Base-by-base conservation (phyloP, 2,329 filamentous ascomycete genomes). In the Pseudopithomyces maydicus region DNA sequence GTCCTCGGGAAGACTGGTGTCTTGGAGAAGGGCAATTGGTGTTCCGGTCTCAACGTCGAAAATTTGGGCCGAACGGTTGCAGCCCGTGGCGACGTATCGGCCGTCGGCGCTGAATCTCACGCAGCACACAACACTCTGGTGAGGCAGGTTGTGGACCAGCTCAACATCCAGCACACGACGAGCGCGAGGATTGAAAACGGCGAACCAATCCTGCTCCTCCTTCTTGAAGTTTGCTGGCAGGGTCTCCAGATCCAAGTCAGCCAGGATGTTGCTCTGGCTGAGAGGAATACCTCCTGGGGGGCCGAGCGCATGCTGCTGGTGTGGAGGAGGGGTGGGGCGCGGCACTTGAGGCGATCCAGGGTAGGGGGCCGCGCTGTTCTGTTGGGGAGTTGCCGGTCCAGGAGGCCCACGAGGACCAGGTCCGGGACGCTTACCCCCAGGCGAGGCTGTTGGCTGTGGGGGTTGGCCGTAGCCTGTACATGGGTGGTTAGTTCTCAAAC, bases 11-110 rank as follows among this genome's bases (percentile, higher is more conserved):
- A 92, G 91, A 44, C 84, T 89, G 67, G 94, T 90, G 69, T 99
- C 95, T 76, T 97, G 92, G 33, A 98, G 82, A 57, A 95, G 89
- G 65, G 91, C 95, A 52, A 98, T 88, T 75, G 94, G 95, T 66
- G 91, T 87, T 54, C 95, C 95, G 15, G 87, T 90, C 68, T 87
- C 84, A 41, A 98, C 94, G 64, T 99, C 95, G 76, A 95, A 99
- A 69, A 99, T 99, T 78, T 98, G 94, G n/a, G 95, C 95, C n/a
- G 92, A 97, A 62, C 93, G 85, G 78, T 99, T 99, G 83, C 95
- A 98, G 42, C 95, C 95, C 5, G 95, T 99, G 7, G 95, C 95
- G 54, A 99, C 90, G 67, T 91, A 97, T 73, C 96, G 93, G 66
- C 95, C 95, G 72, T 99, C 95, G 54, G 90, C 87, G 74, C 94